Base-by-base conservation (phyloP, 176 grass and related monocot species). In the Musa beccarii region DNA sequence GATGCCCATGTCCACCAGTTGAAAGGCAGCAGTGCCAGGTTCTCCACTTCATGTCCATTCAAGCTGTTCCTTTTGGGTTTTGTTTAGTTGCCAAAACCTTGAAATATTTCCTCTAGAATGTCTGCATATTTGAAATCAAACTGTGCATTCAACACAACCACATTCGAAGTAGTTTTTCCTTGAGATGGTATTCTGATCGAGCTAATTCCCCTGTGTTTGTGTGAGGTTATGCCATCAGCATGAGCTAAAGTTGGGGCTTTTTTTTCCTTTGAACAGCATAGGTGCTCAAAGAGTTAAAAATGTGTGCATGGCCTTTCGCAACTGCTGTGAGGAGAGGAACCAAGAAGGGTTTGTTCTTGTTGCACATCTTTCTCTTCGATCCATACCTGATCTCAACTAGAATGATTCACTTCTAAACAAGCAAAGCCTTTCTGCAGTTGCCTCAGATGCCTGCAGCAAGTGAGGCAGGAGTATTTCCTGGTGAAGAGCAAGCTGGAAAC, bases 1-100 rank as follows among this genome's bases (percentile, higher is more conserved):
- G 85, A 83, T 73, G 85, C 76, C 11, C 81, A 83, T 80, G 85
- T 87, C 65, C 85, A 87, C 24, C 85, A 83, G 57, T 72, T 87
- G 67, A 87, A 87, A 71, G 85, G 85, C 24, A 87, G 85, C 71
- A 87, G 85, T 68, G 70, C 81, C 55, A 87, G 85, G 85, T 87
- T 76, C 61, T 65, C 52, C 25, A 25, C 29, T 69, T 10, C 65
- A 51, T 43, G 6, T 43, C 34, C 34, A 43, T 43, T 43, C 4
- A 4, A 43, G 34, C 6, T 43, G 34, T 43, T 43, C 34, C 34
- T 43, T 43, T 43, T 43, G 34, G 5, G 34, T 43, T 43, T 43
- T 5, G 29, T 34, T 43, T 43, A 43, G 34, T 6, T 43, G 34
- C 34, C 34, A 6, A 43, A 43, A 43, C 34, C 34, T 6, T 6